Evolutionary conservation across 2,329 filamentous ascomycete species (phyloP), one percentile per base, ranked within the genome.

Genomic region (Phoma herbarum): DNA sequence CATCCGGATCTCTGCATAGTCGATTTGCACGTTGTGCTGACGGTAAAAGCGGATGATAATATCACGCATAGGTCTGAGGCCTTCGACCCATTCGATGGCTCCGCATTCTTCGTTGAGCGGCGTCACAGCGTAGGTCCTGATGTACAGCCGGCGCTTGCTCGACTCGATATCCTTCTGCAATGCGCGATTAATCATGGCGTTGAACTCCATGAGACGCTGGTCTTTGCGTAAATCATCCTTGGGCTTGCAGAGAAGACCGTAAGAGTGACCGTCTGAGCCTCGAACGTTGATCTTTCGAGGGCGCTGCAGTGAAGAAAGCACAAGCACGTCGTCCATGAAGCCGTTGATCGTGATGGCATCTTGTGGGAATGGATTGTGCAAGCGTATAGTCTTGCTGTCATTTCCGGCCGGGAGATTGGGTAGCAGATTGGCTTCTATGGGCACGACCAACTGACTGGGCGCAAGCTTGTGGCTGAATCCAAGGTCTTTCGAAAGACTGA

Each of bases 171-270:
- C 93, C 61, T 91, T 88, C 74, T 97, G 97, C 56, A 99, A 80
- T 2, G 94, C 92, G 59, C 95, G 86, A 75, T 99, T 99, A 81
- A 99, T 98, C 86, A 98, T 95, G 44, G 90, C 88, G 75, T 98
- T 99, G 82, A 99, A 99, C 74, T 99, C 96, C 93, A 99, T 99
- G 20, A 99, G 87, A 50, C 95, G 92, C 76, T 98, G 94, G 71
- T 99, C 96, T 66, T 96, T 99, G 49, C 95, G 90, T 23, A 99
- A 85, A 75, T 99, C 96, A 75, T 99, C 95, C 76, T 98, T 98
- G 9, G 95, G 96, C 73, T 99, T 99, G 81, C 96, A 96, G 55
- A 99, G 84, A 8, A 99, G 86, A 64, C 92, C 91, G 75, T 99
- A 99, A 18, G 85, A 84, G 58, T 90, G 90, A 8, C 96, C 95